Evolutionary conservation across 345 rosid genomes (phyloP).

Genomic region (Brassica napus): Da-Ae NC_063449.1:34994001-34994500

Average conservation of each 20-base stretch:
- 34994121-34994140: conserved; percentile 12
- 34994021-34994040: background rate
- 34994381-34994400: background rate
- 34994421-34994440: background rate
- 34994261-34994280: background rate
- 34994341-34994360: background rate
- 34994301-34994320: background rate
- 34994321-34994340: conserved; percentile 13
- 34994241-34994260: background rate
- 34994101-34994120: background rate
- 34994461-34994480: background rate
- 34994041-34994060: background rate
- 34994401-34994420: background rate
- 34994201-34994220: conserved; percentile 17
- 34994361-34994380: conserved; percentile 11
- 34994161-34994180: conserved; percentile 25
- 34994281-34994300: background rate
- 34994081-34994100: conserved; percentile 8
- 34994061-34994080: background rate
- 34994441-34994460: conserved; percentile 2
- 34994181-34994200: background rate
- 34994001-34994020: conserved; percentile 30
- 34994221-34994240: background rate
- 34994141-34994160: conserved; percentile 12
- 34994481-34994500: too few relatives aligned